Percentiles rank a stretch among this genome's conserved stretches.
Evolutionary conservation across 2,329 filamentous ascomycete genomes (phyloP).

Genomic region (Fusarium begoniae): DNA sequence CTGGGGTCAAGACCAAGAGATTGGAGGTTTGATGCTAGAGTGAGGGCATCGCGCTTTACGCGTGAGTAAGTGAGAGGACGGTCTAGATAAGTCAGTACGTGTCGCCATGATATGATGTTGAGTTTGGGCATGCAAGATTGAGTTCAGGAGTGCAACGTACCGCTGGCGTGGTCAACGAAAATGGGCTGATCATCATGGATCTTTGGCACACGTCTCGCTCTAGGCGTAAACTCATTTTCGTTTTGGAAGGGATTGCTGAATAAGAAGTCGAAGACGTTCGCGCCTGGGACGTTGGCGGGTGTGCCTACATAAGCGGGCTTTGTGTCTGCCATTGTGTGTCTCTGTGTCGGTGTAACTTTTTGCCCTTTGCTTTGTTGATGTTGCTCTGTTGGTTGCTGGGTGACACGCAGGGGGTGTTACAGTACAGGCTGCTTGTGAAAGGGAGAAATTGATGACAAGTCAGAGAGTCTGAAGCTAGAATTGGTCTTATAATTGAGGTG

Average conservation of each 20-base stretch:
- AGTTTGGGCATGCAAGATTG: neutral
- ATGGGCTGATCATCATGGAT: slow-evolving; percentile 48
- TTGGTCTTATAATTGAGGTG: slow-evolving; percentile 25
- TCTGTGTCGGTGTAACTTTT: neutral
- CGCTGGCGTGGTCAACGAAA: slow-evolving; percentile 52
- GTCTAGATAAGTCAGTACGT: slow-evolving; percentile 39
- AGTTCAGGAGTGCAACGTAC: slow-evolving; percentile 38
- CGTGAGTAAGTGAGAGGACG: slow-evolving; percentile 49
- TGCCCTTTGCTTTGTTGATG: neutral
- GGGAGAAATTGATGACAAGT: neutral
- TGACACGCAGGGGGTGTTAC: neutral
- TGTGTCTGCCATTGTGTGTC: slow-evolving; percentile 18
- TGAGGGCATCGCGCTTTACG: slow-evolving; percentile 48
- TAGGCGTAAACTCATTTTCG: slow-evolving; percentile 43
- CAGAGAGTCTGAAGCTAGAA: neutral
- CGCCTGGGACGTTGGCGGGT: slow-evolving; percentile 28
- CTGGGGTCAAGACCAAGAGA: slow-evolving; percentile 49
- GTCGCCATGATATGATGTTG: neutral
- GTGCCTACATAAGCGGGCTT: slow-evolving; percentile 28
- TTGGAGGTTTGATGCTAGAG: slow-evolving; percentile 49
- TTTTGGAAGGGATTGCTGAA: slow-evolving; percentile 50
- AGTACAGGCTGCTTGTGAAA: neutral
- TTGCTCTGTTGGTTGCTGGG: slow-evolving; percentile 7
- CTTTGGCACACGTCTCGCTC: slow-evolving; percentile 44
- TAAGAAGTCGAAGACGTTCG: slow-evolving; percentile 50